A percentile compares a stretch with the other conserved stretches of the same genome.
phyloP scores from a whole-genome alignment of 1,284 basidiomycete species.

The Cystobasidium sp. region DNA sequence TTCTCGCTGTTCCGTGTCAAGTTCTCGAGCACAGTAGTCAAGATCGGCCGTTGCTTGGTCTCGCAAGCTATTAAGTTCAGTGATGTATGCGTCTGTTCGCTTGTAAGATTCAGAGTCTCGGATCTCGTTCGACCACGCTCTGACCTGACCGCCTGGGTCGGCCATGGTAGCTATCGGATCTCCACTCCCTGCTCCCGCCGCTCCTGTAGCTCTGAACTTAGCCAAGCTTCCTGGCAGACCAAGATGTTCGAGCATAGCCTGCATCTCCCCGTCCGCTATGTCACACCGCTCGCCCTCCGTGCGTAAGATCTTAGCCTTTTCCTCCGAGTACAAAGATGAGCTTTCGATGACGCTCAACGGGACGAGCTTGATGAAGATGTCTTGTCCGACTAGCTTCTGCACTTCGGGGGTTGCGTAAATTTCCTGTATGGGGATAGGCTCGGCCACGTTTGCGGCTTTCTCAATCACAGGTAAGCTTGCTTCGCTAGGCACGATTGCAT shows the following conservation, averaged over 20 bases:
- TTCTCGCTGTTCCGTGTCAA: slow-evolving; percentile 60
- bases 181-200: slow-evolving; percentile 60
- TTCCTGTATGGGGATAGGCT: slow-evolving; percentile 87
- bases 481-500: slow-evolving; percentile 82
- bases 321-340: slow-evolving; percentile 95
- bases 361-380: slow-evolving; percentile 85
- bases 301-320: slow-evolving; percentile 95
- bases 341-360: slow-evolving; percentile 95
- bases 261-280: slow-evolving; percentile 76
- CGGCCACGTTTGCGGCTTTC: slow-evolving; percentile 71
- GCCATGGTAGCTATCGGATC: slow-evolving; percentile 59
- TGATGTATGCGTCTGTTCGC: slow-evolving; percentile 68
- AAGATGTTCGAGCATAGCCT: slow-evolving; percentile 79
- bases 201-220: slow-evolving; percentile 72
- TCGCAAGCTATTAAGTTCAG: slow-evolving; percentile 58
- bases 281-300: slow-evolving; percentile 87
- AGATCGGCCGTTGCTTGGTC: slow-evolving; percentile 48
- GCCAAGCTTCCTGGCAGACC: slow-evolving; percentile 77
- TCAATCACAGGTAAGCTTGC: slow-evolving; percentile 81
- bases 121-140: slow-evolving; percentile 78
- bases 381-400: slow-evolving; percentile 90
- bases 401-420: slow-evolving; percentile 89
- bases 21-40: slow-evolving; percentile 36
- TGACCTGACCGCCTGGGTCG: slow-evolving; percentile 73
- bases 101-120: slow-evolving; percentile 68